Evolutionary conservation across 306 rosid genomes (phyloP), one percentile per base, ranked within the genome.

Genomic region (Malus sieversii): DNA sequence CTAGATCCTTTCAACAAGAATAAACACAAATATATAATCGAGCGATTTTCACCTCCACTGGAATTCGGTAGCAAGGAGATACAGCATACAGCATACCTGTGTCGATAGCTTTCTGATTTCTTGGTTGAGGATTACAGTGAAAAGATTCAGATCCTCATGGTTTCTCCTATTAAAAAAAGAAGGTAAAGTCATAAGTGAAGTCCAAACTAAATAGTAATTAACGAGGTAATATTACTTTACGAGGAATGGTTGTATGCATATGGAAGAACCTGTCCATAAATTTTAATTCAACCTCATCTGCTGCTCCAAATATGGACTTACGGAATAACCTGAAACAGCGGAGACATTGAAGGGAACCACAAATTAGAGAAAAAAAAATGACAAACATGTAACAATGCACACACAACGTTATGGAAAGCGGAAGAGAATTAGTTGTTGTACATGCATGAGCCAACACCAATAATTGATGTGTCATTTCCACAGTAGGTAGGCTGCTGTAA

Each of bases 251-350:
- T 38, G 71, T 12, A 11, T 19, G 51, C 35, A 58, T 27, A 64
- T 63, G 66, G 64, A 69, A 83, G 71, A 84, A 96, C 99, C 97
- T 96, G 92, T 96, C 81, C 98, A 96, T 81, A 83, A 96, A 96
- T 86, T 88, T 96, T 89, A 96, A 77, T 80, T 96, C 99, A 81
- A 92, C 80, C 89, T 89, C 98, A 52, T 96, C 99, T 61, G 99
- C 99, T 0, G 77, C 91, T 76, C 98, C 99, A 83, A 92, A 96
- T 84, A 96, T 90, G 66, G 81, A 89, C 82, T 90, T 96, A 46
- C 97, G 98, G 77, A 96, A 96, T 78, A 96, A 71, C 89, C 99
- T 96, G 89, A 75, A 84, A 74, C 48, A 79, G 84, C 73, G 53
- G 74, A 65, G 32, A 74, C 71, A 78, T 58, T 59, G 68, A 75